Evolutionary conservation across 306 rosid species (phyloP), one percentile per base, ranked within the genome.

Genomic region (Trifolium pratense): DNA sequence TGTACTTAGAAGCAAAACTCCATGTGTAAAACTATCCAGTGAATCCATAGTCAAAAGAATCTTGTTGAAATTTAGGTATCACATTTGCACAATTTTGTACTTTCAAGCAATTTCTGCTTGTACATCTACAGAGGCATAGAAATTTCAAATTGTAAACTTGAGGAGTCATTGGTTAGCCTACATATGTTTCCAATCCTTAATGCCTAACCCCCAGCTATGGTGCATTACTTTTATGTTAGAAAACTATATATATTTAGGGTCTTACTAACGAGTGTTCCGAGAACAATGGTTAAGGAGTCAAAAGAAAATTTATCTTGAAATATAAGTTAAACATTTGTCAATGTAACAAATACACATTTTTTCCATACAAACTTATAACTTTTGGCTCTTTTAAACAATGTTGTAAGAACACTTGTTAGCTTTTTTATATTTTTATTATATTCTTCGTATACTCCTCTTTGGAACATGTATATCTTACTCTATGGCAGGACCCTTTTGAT

Each of bases 61-160:
- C 60, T 73, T 43, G 88, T 76, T 59, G 66, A 82, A 77, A 75
- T 72, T 84, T 79, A 79, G 91, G 51, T 82, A 80, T 87, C 76
- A 78, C 81, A 77, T 75, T 34, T 64, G 71, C 73, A 62, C 60
- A 74, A 42, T 46, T 75, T 75, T 70, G 71, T 46, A 62, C 57
- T 68, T 70, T 58, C 51, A 29, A 70, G 60, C 51, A 26, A 56
- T 75, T 32, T 61, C 56, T 84, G 79, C 63, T 52, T 51, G 81
- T 82, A 66, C 62, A 73, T 75, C 51, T 36, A 61, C 85, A 49
- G 13, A 63, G 80, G 84, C 75, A 76, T 55, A 49, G 74, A 56
- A 77, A 71, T 80, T 87, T 80, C 73, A 68, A 55, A 57, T 64
- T 79, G 73, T 72, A 70, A 81, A 49, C 68, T 61, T 36, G 18